Conservation (phyloP, 225 moss, liverwort and hornwort species). For the Polytrichum commune region DNA sequence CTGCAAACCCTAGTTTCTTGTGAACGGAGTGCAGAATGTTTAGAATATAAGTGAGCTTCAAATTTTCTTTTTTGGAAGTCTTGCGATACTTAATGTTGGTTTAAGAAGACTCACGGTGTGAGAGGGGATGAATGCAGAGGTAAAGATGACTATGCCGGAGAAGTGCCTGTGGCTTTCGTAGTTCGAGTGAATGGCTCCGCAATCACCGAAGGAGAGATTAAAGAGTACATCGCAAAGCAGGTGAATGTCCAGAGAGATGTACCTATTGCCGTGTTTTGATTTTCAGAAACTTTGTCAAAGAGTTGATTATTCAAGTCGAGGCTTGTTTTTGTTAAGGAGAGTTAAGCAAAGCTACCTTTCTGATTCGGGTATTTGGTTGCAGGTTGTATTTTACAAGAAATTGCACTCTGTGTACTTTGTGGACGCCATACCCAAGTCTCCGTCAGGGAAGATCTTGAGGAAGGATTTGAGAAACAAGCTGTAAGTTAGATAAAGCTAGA, state of each 20-base stretch:
- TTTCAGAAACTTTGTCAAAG: no score
- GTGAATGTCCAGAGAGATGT: constrained; percentile 15
- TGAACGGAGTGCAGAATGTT: no score
- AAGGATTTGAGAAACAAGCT: constrained; percentile 15
- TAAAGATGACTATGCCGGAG: constrained; percentile 61
- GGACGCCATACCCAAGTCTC: constrained; percentile 11
- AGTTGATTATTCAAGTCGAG: no score
- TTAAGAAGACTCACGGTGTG: neutral
- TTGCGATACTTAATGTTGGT: neutral
- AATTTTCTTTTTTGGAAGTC: no score
- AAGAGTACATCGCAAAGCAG: constrained; percentile 59
- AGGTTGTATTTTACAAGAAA: constrained; percentile 18
- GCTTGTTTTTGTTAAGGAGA: no score
- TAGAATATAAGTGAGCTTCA: no score
- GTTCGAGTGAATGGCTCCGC: constrained; percentile 42
- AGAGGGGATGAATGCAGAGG: constrained; percentile 29
- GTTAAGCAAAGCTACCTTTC: no score
- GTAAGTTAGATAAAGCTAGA: neutral
- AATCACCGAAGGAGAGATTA: constrained; percentile 59
- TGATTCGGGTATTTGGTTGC: neutral
- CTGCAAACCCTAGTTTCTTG: no score
- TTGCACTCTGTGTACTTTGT: constrained; percentile 9
- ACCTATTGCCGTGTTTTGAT: neutral
- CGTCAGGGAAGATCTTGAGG: constrained; percentile 17
- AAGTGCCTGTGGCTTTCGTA: constrained; percentile 90